Conservation (phyloP, 495 filamentous ascomycete species). For the Penicillium macrosclerotiorum region DNA sequence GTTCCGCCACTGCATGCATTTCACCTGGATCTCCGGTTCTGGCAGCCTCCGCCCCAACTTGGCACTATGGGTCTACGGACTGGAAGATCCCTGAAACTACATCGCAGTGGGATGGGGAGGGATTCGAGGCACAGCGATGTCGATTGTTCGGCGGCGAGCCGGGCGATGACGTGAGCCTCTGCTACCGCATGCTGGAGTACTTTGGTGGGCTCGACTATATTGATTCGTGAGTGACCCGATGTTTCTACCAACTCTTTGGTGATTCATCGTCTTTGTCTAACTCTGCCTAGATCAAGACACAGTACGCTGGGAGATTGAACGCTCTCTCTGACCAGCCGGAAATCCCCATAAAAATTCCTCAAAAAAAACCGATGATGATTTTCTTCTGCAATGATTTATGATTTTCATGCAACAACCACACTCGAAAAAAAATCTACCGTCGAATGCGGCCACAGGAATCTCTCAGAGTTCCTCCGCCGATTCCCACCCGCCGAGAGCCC, state of each 20-base stretch:
- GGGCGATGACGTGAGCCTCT: constrained; percentile 45
- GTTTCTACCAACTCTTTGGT: neutral
- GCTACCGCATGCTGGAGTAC: constrained; percentile 49
- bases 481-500: constrained; percentile 17
- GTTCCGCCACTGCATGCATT: constrained; percentile 16
- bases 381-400: constrained; percentile 18
- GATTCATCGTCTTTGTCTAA: constrained; percentile 10
- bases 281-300: constrained; percentile 16
- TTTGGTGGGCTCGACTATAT: constrained; percentile 51
- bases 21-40: constrained; percentile 18
- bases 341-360: neutral
- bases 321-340: constrained; percentile 6
- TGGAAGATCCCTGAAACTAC: constrained; percentile 36
- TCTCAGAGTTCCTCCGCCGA: constrained; percentile 6
- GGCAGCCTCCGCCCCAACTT: constrained; percentile 36
- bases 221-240: constrained; percentile 38
- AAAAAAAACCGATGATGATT: constrained; percentile 5
- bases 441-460: constrained; percentile 8
- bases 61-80: constrained; percentile 41
- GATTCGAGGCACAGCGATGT: constrained; percentile 37
- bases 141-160: constrained; percentile 49
- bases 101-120: constrained; percentile 21
- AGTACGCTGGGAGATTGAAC: constrained; percentile 27
- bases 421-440: constrained; percentile 13
- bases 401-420: constrained; percentile 11